Base-by-base conservation (phyloP, 2,329 filamentous ascomycete species). In the Microdochium nivale region DNA sequence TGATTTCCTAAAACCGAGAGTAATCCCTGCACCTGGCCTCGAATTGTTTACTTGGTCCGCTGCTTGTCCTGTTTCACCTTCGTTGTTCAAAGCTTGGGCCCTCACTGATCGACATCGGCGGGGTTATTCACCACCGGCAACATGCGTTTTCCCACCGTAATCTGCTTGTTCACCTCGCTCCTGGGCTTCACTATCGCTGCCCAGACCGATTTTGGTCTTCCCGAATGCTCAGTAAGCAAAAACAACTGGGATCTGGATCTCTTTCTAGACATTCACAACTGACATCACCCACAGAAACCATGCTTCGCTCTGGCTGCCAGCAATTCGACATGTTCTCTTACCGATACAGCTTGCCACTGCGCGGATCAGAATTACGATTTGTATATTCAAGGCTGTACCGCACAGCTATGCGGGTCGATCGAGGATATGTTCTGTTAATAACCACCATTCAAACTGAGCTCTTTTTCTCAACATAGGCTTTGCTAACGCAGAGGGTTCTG, bases 331-430 rank as follows among this genome's bases (percentile, higher is more conserved):
- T 56, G 55, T 43, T 47, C 30, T 19, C 23, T 51, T 23, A 49
- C 51, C 9, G 53, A 56, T 25, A 47, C 52, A 37, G 48, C 43
- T 9, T 56, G 55, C 47, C 53, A 53, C 32, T 56, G 55, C 47
- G 46, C 51, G 2, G 48, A 55, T 49, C 13, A 25, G 13, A 50
- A 27, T 14, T 44, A 55, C 3, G 40, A 32, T n/a, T 19, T 43
- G 2, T 19, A 10, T 3, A 49, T 50, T 10, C 48, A 55, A 49
- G 37, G 19, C 21, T 56, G 55, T 43, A 47, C 53, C 8, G 11
- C 52, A 24, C 25, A 44, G 19, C 47, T 27, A 21, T 56, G 55
- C 24, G 52, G 24, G 25, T 48, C 46, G 30, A 40, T 55, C 32
- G 37, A 54, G 37, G 10, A 40, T 16, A 19, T 40, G 35, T 40